Conservation (phyloP, 192 early-diverging fungal genomes). For the Entrophospora sp. region DNA sequence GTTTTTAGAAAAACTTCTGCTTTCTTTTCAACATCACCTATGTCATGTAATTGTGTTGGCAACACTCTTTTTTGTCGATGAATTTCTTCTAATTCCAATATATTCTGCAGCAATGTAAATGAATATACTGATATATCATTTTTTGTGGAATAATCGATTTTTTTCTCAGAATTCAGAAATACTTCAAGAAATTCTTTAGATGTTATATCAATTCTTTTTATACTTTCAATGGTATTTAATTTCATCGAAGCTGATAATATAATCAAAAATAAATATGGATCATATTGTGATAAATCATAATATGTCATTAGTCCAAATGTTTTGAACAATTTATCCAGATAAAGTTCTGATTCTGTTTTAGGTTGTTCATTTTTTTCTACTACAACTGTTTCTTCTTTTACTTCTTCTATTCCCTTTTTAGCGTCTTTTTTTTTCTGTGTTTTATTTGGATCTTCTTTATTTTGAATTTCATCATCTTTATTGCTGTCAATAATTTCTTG, state of each 20-base stretch:
- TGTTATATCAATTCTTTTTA: neutral
- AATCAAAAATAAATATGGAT: conserved; percentile 4
- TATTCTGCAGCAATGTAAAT: too few relatives aligned
- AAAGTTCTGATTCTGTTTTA: neutral
- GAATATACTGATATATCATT: too few relatives aligned
- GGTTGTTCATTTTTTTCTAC: neutral
- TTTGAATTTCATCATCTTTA: neutral
- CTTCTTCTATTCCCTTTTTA: neutral
- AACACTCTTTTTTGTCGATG: too few relatives aligned
- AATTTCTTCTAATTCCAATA: too few relatives aligned
- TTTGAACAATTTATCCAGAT: conserved; percentile 12
- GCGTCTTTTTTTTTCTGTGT: neutral
- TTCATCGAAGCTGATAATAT: conserved; percentile 8
- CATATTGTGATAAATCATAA: conserved; percentile 12
- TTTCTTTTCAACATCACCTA: too few relatives aligned
- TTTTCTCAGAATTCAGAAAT: too few relatives aligned
- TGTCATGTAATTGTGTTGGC: too few relatives aligned
- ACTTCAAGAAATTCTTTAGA: conserved; percentile 5
- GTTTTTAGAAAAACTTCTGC: too few relatives aligned
- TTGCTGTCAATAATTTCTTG: neutral
- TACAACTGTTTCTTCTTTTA: neutral
- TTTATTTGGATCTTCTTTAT: neutral
- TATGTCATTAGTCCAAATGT: conserved; percentile 19
- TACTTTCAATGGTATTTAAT: neutral
- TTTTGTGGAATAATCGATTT: too few relatives aligned